Percentiles rank a stretch among this genome's conserved stretches.
Conservation (phyloP, 1,139 yeast species). For the Chernovozyma sophiae-reginae region DNA sequence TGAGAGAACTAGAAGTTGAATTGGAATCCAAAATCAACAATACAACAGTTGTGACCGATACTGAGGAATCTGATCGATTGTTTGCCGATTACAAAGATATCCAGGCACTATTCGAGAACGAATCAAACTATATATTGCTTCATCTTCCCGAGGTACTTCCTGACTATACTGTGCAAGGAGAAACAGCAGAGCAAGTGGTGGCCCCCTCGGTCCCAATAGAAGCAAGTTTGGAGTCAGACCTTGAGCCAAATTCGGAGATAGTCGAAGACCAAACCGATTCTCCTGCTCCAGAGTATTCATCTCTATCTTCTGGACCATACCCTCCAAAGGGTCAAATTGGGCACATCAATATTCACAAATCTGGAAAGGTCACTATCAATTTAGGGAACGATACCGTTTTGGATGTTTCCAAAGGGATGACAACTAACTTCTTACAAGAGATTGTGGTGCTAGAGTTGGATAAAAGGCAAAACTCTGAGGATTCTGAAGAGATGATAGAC, state of each 20-base stretch:
- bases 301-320: constrained; percentile 10
- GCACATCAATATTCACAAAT: constrained; percentile 65
- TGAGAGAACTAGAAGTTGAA: constrained; percentile 20
- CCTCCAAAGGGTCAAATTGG: constrained; percentile 61
- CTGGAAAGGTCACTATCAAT: constrained; percentile 73
- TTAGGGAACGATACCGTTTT: constrained; percentile 64
- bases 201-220: not conserved
- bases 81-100: constrained; percentile 24
- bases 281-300: constrained; percentile 2
- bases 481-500: constrained; percentile 11
- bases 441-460: constrained; percentile 51
- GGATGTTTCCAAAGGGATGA: constrained; percentile 72
- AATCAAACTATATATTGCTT: constrained; percentile 44
- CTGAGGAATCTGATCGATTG: constrained; percentile 29
- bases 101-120: constrained; percentile 5
- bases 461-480: constrained; percentile 10
- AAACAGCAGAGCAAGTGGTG: not conserved
- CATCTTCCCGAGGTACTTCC: constrained; percentile 76
- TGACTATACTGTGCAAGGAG: constrained; percentile 7
- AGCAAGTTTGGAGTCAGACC: not conserved
- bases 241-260: not conserved
- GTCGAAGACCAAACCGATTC: not conserved
- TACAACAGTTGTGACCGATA: constrained; percentile 26
- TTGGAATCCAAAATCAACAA: constrained; percentile 29
- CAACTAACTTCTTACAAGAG: constrained; percentile 71